Base-by-base conservation (phyloP, 2,329 filamentous ascomycete genomes). In the Colletotrichum chrysophilum region DNA sequence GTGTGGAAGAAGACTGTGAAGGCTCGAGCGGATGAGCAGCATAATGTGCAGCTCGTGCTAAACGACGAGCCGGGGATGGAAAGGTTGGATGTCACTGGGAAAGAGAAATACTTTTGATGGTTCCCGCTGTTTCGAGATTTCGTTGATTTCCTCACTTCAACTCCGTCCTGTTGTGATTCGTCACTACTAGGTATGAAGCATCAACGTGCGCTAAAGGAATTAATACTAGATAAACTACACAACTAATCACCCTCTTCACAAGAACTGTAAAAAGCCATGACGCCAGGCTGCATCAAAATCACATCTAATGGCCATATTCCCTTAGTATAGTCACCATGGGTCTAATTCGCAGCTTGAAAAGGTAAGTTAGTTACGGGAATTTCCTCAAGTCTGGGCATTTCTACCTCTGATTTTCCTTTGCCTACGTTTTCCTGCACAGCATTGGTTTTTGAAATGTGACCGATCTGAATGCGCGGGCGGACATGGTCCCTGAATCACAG, bases 121-220 rank as follows among this genome's bases (percentile, higher is more conserved):
- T 10, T 24, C 14, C 16, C 55, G 55, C 3, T 26, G 10, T 21
- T 52, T 21, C 4, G 2, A 7, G 12, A 9, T 52, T 52, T 1
- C 6, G 43, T 52, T 7, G 0, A 0, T 24, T 21, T 3, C 43
- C n/a, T 7, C 1, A 52, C n/a, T 48, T n/a, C 5, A 12, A 12
- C 38, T n/a, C 18, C 4, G 1, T n/a, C 18, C 0, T 24, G 21
- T 24, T 24, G 21, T 24, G 21, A 24, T 24, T 24, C 21, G 21
- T 24, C 21, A 24, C 21, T 24, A 24, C 21, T 24, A 24, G 21
- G 21, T 24, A 24, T 24, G 21, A 3, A n/a, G 38, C 38, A 48
- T 0, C 5, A 3, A 3, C 5, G 38, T n/a, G 4, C 9, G n/a
- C 0, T 4, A 4, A 48, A 7, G 0, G 0, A 21, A 7, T 48